These are phyloP conservation scores for Apiotrichum gracile DNA, from an alignment of 1,284 basidiomycete genomes.

Conservation along the genomic window DNA sequence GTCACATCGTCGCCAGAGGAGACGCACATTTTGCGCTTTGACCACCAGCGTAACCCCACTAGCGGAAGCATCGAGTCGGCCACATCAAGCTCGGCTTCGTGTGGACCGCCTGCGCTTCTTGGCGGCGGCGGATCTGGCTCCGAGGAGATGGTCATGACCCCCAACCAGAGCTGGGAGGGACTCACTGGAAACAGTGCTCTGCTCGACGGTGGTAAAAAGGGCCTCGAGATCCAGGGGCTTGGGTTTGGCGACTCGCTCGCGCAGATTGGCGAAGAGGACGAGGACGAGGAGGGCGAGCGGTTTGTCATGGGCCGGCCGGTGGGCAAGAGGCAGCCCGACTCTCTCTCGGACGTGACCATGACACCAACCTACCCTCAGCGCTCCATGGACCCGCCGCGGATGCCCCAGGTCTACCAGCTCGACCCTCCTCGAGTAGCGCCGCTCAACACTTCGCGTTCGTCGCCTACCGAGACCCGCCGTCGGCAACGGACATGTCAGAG, in stretches of 20 bases:
- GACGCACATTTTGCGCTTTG: not conserved
- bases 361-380: not conserved
- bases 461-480: not conserved
- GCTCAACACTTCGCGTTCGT: not conserved
- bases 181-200: conserved; percentile 4
- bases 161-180: conserved; percentile 42
- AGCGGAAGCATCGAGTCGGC: conserved; percentile 35
- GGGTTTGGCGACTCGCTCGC: conserved; percentile 17
- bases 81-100: conserved; percentile 21
- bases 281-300: conserved; percentile 23
- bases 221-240: not conserved
- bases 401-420: not conserved
- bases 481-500: conserved; percentile 53
- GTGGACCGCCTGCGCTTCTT: conserved; percentile 2
- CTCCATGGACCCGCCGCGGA: not conserved
- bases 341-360: too few relatives aligned
- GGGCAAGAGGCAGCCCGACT: too few relatives aligned
- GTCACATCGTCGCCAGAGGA: conserved; percentile 17
- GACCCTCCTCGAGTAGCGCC: conserved; percentile 7
- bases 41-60: conserved; percentile 28
- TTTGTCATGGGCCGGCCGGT: conserved; percentile 15
- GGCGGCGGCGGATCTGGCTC: conserved; percentile 19
- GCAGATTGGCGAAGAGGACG: conserved; percentile 38
- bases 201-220: conserved; percentile 1
- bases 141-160: conserved; percentile 44